These are phyloP conservation scores for Lactuca saligna DNA, from an alignment of 129 eudicot species.

Conservation along the genomic window DNA sequence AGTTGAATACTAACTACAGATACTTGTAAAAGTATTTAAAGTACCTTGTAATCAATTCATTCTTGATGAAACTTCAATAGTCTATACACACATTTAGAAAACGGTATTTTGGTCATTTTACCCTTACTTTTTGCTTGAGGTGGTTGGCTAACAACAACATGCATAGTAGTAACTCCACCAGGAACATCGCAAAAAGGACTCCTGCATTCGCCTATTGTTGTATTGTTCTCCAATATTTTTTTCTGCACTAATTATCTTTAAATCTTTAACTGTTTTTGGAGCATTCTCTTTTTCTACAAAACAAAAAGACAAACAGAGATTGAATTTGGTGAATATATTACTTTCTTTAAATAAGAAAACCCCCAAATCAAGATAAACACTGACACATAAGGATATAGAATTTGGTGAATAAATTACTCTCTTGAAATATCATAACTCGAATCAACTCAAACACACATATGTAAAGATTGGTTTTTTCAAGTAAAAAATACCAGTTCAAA, in stretches of 20 bases:
- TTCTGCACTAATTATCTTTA: conserved; percentile 79
- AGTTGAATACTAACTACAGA: too few species aligned
- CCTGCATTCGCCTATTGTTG: conserved; percentile 78
- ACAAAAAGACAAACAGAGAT: background rate
- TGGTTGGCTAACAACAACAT: conserved; percentile 75
- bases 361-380: conserved; percentile 23
- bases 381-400: conserved; percentile 2
- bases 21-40: background rate
- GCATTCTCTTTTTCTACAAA: conserved; percentile 65
- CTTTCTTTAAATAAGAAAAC: background rate
- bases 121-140: conserved; percentile 59
- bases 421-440: background rate
- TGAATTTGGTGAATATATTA: background rate
- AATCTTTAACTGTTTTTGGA: conserved; percentile 72
- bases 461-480: background rate
- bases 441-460: background rate
- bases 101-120: background rate
- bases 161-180: conserved; percentile 87
- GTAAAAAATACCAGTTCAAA: background rate
- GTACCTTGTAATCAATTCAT: background rate
- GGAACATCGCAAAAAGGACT: conserved; percentile 73
- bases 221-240: conserved; percentile 78
- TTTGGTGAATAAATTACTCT: conserved; percentile 1
- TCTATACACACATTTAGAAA: too few species aligned
- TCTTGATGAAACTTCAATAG: background rate